Conservation (phyloP, 2,329 filamentous ascomycete genomes). For the Waltergamsia citrina region DNA sequence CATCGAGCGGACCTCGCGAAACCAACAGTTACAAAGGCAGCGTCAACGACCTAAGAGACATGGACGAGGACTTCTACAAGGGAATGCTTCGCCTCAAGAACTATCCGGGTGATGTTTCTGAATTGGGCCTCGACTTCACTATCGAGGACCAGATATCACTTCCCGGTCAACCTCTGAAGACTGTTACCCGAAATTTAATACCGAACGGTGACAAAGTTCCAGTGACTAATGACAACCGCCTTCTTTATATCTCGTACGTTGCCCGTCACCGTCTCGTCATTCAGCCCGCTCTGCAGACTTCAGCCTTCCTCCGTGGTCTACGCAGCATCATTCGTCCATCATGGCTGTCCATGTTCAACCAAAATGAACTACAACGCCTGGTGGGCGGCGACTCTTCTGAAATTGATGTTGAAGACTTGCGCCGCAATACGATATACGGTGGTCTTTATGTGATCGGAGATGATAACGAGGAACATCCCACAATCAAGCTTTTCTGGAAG, state of each 20-base stretch:
- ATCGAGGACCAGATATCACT: constrained; percentile 60
- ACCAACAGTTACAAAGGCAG: constrained; percentile 77
- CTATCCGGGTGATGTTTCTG: constrained; percentile 63
- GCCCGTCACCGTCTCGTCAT: constrained; percentile 76
- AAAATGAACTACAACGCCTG: constrained; percentile 84
- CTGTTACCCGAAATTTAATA: constrained; percentile 66
- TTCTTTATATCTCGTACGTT: constrained; percentile 90
- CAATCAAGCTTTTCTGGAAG: constrained; percentile 81
- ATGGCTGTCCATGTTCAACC: constrained; percentile 99
- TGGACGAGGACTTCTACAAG: constrained; percentile 85
- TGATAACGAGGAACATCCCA: constrained; percentile 77
- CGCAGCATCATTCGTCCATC: constrained; percentile 80
- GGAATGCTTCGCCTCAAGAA: constrained; percentile 79
- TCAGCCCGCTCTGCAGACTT: constrained; percentile 74
- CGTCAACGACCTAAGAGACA: constrained; percentile 85
- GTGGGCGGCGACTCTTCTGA: constrained; percentile 79
- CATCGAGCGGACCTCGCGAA: constrained; percentile 55
- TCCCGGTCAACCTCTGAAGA: constrained; percentile 39
- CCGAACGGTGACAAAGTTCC: constrained; percentile 64
- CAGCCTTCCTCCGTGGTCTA: constrained; percentile 79
- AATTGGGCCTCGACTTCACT: constrained; percentile 76
- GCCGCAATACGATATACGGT: constrained; percentile 75
- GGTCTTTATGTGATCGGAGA: constrained; percentile 87
- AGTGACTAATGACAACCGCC: constrained; percentile 86
- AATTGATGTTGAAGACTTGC: constrained; percentile 80